phyloP scores from a whole-genome alignment of 2,329 filamentous ascomycete genomes.

The Cladosporium sp. region DNA sequence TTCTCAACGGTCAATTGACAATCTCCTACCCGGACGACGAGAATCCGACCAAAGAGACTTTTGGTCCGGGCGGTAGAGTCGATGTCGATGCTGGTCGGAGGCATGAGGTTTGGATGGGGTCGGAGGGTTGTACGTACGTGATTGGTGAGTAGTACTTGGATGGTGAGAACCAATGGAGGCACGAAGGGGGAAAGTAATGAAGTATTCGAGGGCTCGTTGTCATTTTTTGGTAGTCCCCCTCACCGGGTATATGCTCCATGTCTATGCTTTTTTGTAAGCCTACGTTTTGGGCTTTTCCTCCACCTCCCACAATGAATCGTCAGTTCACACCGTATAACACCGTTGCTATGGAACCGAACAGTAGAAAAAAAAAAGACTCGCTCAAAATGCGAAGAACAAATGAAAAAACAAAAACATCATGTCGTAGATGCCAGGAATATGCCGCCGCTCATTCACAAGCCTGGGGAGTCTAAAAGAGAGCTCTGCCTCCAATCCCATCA shows the following conservation, averaged over 20 bases:
- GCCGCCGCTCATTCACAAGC: too few species aligned
- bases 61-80: conserved; percentile 56
- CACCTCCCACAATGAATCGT: not conserved
- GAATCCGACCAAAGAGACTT: conserved; percentile 52
- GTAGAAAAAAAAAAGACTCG: conserved; percentile 1
- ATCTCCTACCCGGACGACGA: conserved; percentile 61
- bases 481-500: too few species aligned
- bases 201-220: not conserved
- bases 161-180: too few species aligned
- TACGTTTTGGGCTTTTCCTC: too few species aligned
- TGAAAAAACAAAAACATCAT: conserved; percentile 3
- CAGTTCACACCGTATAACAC: not conserved
- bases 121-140: conserved; percentile 62
- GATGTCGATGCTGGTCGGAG: conserved; percentile 60
- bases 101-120: conserved; percentile 67
- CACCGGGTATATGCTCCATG: not conserved
- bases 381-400: conserved; percentile 5
- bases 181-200: too few species aligned
- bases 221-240: not conserved
- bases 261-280: too few species aligned
- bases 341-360: conserved; percentile 1
- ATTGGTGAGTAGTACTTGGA: conserved; percentile 53
- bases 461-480: too few species aligned
- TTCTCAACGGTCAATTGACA: conserved; percentile 60
- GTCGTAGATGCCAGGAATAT: conserved; percentile 1